A percentile compares a stretch with the other conserved stretches of the same genome.
Conservation (phyloP, 139 green algal genomes). For the Asterochloris sp. region DNA sequence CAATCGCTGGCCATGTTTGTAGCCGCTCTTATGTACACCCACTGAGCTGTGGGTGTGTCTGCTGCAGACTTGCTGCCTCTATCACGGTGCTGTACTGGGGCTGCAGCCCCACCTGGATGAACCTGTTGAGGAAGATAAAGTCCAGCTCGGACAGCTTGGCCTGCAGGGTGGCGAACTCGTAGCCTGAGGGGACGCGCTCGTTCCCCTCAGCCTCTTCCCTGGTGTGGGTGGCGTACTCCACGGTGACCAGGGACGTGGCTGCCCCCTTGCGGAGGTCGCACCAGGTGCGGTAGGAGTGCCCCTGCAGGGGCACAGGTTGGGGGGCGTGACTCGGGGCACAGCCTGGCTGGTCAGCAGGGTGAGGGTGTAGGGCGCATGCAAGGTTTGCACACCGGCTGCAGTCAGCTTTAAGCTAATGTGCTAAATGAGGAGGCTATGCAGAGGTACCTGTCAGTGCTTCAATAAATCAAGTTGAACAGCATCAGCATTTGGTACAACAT, state of each 20-base stretch:
- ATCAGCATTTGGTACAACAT: no score
- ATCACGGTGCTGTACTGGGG: slow-evolving; percentile 38
- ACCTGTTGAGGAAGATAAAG: slow-evolving; percentile 86
- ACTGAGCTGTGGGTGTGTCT: not conserved
- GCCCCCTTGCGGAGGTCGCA: slow-evolving; percentile 41
- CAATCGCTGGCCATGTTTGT: not conserved
- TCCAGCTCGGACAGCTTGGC: slow-evolving; percentile 68
- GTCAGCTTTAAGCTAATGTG: no score
- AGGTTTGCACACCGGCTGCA: no score
- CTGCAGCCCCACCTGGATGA: slow-evolving; percentile 52
- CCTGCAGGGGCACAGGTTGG: not conserved
- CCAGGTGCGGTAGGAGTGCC: slow-evolving; percentile 60
- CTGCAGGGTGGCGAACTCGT: slow-evolving; percentile 57
- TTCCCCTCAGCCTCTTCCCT: slow-evolving; percentile 22
- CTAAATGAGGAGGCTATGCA: no score
- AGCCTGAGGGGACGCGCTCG: slow-evolving; percentile 51
- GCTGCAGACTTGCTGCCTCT: slow-evolving; percentile 16
- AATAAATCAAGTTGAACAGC: no score
- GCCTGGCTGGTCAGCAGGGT: no score
- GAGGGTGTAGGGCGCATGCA: no score
- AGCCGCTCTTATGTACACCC: slow-evolving; percentile 11
- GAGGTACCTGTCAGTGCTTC: no score
- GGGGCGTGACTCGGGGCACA: no score
- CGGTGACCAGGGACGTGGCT: slow-evolving; percentile 62
- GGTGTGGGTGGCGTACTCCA: slow-evolving; percentile 52